Base-by-base conservation (phyloP, 176 grass and related monocot species). In the Aegilops bicornis region DNA sequence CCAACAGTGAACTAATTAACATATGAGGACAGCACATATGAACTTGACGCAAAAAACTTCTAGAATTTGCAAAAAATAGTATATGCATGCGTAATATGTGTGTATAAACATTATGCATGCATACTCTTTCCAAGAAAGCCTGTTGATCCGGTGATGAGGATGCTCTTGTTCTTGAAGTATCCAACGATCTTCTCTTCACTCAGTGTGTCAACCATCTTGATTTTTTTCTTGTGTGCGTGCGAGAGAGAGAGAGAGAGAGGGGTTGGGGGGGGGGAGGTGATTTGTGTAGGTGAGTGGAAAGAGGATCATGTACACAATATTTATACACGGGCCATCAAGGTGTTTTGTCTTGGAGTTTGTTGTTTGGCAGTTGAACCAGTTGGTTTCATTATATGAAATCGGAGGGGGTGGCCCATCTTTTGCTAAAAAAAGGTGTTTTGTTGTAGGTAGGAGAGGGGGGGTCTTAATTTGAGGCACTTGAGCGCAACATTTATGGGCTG, bases 41-140 rank as follows among this genome's bases (percentile, higher is more conserved):
- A 50, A 50, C 13, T 50, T 15, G 14, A 50, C 14, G 47, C 47
- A 50, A 50, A 50, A n/a, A 50, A 50, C 47, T 50, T 50, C 12
- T 50, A 16, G 47, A 16, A 50, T 50, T 16, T 50, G 14, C 47
- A 50, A 50, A 0, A 50, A 50, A 16, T 16, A 50, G 47, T 54
- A 54, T 54, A 54, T 54, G 45, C 45, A 47, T 47, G 45, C 45
- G 45, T 47, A 10, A 45, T 45, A 45, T 45, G 43, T 45, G 10
- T 11, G 10, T 11, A 43, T 43, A 45, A 13, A 45, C 43, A 45
- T 45, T 45, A 45, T 45, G 40, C 40, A 0, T 42, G 42, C 42
- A 45, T 94, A 97, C 95, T 89, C 82, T 94, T 97, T 36, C 88
- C 95, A 48, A 95, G 88, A 22, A 97, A 97, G 29, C 95, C 95